Evolutionary conservation across 192 early-diverging fungal species (phyloP), one percentile per base, ranked within the genome.

Genomic region (Entomortierella lignicola): DNA sequence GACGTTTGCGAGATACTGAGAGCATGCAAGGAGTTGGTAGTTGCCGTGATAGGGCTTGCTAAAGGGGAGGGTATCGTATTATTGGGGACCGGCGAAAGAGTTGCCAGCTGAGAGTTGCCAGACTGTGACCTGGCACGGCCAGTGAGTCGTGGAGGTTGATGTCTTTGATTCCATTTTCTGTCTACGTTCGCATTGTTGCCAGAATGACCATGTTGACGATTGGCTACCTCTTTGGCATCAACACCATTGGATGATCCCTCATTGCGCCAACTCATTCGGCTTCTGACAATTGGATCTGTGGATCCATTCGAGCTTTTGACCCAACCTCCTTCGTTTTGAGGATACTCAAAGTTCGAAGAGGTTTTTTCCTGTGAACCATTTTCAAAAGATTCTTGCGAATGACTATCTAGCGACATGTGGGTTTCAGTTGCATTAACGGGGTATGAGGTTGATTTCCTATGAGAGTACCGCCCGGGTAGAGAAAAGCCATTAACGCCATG

Each of bases 21-120:
- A 30, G 75, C 66, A 10, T 61, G 70, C 27, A 79, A 30, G 0
- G 75, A 79, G 41, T 69, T 59, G 12, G 63, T 67, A 10, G 75
- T 79, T 20, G 75, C 68, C 6, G 67, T 79, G 51, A 79, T 52
- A 18, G 75, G 75, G 31, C 75, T 70, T 5, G 67, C 56, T 41
- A 79, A 41, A 18, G 75, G 75, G 0, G 68, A 79, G 4, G 75
- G 67, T 32, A 70, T 60, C 0, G 60, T 55, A 43, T 21, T 32
- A 39, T 50, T 53, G 27, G 50, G 58, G 5, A 47, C 27, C 10
- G 53, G 55, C 2, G 39, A 57, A 18, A 59, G 55, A 26, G 66
- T 37, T 12, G 52, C 41, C 25, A 63, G 29, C 8, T 50, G 30
- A 10, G 50, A 0, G 10, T 65, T 56, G 56, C 26, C 31, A 12